Evolutionary conservation across 441 rosid genomes (phyloP).

Genomic region (Euphorbia schlechtendalii): DNA sequence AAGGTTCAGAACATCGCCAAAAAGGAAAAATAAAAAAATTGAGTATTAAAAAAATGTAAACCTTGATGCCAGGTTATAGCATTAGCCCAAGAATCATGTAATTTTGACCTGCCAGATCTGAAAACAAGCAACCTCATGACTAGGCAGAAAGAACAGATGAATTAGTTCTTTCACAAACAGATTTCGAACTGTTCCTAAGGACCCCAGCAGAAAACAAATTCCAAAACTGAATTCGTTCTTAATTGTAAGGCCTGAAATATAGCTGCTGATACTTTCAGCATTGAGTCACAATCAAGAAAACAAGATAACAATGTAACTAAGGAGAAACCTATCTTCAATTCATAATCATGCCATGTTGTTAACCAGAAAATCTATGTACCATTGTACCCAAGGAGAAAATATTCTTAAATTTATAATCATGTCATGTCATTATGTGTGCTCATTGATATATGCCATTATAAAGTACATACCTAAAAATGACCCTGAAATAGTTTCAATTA

Average conservation of each 20-base stretch:
- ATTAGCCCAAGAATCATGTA: constrained; percentile 72
- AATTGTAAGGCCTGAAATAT: no score
- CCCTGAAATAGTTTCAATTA: no score
- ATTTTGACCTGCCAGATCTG: constrained; percentile 56
- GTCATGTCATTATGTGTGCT: background rate
- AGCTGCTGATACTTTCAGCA: no score
- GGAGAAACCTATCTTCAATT: no score
- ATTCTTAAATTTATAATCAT: background rate
- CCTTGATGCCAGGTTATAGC: constrained; percentile 87
- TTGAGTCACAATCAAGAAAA: no score
- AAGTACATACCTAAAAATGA: no score
- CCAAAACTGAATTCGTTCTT: background rate
- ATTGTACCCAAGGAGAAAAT: background rate
- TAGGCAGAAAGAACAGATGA: no score
- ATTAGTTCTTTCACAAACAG: no score
- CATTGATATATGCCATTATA: no score
- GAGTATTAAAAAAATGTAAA: constrained; percentile 21
- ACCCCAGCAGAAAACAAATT: background rate
- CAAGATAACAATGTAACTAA: no score
- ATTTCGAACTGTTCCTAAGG: background rate
- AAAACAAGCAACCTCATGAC: no score
- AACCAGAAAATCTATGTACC: background rate
- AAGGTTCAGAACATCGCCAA: constrained; percentile 12
- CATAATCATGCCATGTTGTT: no score
- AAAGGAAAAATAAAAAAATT: constrained; percentile 6